Evolutionary conservation across 2,329 filamentous ascomycete species (phyloP).

Genomic region (Juglanconis sp.): DNA sequence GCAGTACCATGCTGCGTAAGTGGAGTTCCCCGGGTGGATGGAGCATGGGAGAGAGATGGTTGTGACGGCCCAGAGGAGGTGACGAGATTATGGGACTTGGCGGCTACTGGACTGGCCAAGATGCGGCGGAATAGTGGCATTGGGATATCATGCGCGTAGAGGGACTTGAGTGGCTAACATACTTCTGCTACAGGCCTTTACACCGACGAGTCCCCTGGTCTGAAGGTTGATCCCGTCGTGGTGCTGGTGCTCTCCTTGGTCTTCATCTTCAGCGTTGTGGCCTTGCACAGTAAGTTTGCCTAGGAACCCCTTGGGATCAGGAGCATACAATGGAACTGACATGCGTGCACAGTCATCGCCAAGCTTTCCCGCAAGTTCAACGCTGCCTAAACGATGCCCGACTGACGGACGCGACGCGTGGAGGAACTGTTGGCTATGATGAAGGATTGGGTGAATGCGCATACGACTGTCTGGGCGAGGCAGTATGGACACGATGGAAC

Average conservation of each 20-base stretch:
- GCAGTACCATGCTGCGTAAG: slow-evolving; percentile 94
- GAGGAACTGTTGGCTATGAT: neutral
- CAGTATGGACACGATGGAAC: neutral
- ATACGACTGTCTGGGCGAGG: neutral
- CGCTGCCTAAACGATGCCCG: slow-evolving; percentile 46
- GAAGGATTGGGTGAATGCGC: neutral
- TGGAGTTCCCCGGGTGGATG: slow-evolving; percentile 27
- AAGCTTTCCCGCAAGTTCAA: slow-evolving; percentile 86
- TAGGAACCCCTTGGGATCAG: neutral
- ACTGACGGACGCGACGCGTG: neutral
- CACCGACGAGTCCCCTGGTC: slow-evolving; percentile 94
- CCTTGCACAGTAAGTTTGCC: slow-evolving; percentile 80
- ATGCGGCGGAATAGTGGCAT: neutral
- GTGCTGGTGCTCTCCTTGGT: slow-evolving; percentile 94
- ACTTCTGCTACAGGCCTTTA: slow-evolving; percentile 66
- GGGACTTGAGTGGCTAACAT: neutral
- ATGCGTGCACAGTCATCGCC: slow-evolving; percentile 70
- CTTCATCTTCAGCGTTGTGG: slow-evolving; percentile 98
- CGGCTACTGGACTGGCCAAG: slow-evolving; percentile 22
- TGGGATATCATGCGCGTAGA: neutral
- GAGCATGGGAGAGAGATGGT: no score
- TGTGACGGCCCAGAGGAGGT: no score
- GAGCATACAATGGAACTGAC: slow-evolving; percentile 18
- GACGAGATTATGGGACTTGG: no score
- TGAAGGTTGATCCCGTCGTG: slow-evolving; percentile 97